Conservation (phyloP, 768 basidiomycete species). For the Exsudoporus frostii region DNA sequence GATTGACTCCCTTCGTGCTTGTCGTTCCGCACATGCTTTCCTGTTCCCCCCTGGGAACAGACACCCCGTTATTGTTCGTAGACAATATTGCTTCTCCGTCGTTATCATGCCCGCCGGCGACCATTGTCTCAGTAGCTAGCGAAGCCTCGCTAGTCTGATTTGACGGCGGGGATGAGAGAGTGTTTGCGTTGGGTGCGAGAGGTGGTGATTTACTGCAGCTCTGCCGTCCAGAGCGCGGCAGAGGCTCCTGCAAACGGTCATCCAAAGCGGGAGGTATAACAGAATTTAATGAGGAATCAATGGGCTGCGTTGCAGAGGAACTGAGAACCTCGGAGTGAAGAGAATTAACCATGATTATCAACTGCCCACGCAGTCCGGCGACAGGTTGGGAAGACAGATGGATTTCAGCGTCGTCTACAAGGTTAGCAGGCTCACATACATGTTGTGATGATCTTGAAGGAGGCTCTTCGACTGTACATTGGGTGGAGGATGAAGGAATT, state of each 20-base stretch:
- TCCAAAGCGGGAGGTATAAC: not conserved
- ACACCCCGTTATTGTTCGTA: not conserved
- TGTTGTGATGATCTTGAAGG: slow-evolving; percentile 22
- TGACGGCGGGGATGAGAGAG: slow-evolving; percentile 17
- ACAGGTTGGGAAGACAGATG: not conserved
- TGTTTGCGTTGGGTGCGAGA: slow-evolving; percentile 8
- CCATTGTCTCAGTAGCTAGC: not conserved
- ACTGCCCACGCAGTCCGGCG: slow-evolving; percentile 2
- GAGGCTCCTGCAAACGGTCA: slow-evolving; percentile 19
- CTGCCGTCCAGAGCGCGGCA: slow-evolving; percentile 38
- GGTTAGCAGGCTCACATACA: slow-evolving; percentile 6
- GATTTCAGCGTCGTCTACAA: slow-evolving; percentile 1
- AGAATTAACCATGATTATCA: not conserved
- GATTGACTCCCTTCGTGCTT: not conserved
- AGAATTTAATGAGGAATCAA: slow-evolving; percentile 1
- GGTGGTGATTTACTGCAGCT: slow-evolving; percentile 30
- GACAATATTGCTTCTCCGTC: not conserved
- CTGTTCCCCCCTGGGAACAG: not conserved
- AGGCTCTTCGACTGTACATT: slow-evolving; percentile 19
- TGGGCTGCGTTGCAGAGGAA: slow-evolving; percentile 1
- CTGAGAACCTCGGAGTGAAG: not conserved
- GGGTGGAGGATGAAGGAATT: slow-evolving; percentile 7
- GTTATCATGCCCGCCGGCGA: not conserved
- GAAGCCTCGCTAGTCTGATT: slow-evolving; percentile 20
- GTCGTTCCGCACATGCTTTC: slow-evolving; percentile 37